phyloP scores from a whole-genome alignment of 2,329 filamentous ascomycete species.

The Trichophyton simii region DNA sequence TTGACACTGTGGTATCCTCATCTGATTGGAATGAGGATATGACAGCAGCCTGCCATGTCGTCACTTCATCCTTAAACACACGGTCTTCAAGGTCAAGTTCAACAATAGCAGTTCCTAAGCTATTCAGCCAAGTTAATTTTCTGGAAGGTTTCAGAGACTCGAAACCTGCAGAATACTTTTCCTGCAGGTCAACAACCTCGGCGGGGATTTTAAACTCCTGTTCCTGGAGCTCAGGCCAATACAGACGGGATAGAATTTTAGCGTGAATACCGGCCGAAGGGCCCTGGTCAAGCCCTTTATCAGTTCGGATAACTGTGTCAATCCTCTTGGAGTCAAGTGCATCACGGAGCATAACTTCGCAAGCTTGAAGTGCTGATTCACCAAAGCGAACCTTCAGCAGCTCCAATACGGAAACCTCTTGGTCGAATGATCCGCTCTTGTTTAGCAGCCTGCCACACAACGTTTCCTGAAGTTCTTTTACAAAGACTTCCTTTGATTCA shows the following conservation, averaged over 20 bases:
- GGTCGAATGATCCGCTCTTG: conserved; percentile 57
- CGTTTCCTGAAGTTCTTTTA: conserved; percentile 82
- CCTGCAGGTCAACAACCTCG: conserved; percentile 45
- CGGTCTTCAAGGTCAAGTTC: conserved; percentile 76
- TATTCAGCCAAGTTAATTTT: conserved; percentile 79
- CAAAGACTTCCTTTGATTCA: conserved; percentile 80
- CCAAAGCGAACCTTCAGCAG: conserved; percentile 82
- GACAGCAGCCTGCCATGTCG: conserved; percentile 78
- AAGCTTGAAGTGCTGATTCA: conserved; percentile 72
- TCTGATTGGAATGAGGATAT: conserved; percentile 64
- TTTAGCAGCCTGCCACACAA: conserved; percentile 67
- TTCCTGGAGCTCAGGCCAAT: conserved; percentile 73
- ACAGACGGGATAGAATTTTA: conserved; percentile 81
- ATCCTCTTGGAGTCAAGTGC: conserved; percentile 70
- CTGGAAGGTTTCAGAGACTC: conserved; percentile 68
- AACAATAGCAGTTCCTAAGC: conserved; percentile 66
- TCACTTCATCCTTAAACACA: conserved; percentile 53
- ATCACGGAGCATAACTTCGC: conserved; percentile 95
- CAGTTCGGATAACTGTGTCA: conserved; percentile 52
- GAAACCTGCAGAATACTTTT: conserved; percentile 62
- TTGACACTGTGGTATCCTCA: conserved; percentile 28
- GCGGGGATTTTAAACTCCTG: conserved; percentile 36
- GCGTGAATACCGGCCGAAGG: conserved; percentile 43
- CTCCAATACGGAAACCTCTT: conserved; percentile 70
- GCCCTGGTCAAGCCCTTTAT: conserved; percentile 28